phyloP scores from a whole-genome alignment of 2,329 filamentous ascomycete genomes.

The Colletotrichum tamarilloi region DNA sequence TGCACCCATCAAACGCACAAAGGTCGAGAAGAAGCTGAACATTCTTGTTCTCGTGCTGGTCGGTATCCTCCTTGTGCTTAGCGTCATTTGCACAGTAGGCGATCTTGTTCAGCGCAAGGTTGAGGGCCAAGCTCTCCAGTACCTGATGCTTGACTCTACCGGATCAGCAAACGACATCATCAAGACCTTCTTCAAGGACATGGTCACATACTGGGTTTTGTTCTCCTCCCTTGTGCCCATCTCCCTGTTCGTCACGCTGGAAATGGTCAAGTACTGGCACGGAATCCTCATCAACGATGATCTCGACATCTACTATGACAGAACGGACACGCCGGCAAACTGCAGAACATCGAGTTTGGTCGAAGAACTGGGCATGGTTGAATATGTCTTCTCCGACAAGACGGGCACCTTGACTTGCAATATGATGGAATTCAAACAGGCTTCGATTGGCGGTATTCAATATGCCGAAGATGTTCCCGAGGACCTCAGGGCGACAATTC shows the following conservation, averaged over 20 bases:
- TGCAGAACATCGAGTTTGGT: slow-evolving; percentile 97
- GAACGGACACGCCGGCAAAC: slow-evolving; percentile 93
- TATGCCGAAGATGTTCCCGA: slow-evolving; percentile 94
- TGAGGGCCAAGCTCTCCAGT: slow-evolving; percentile 71
- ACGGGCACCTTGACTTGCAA: slow-evolving; percentile 98
- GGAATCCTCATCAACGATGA: slow-evolving; percentile 98
- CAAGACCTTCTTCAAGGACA: slow-evolving; percentile 88
- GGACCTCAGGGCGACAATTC: slow-evolving; percentile 82
- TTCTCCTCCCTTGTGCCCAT: slow-evolving; percentile 98
- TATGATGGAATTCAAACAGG: slow-evolving; percentile 98
- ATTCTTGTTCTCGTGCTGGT: slow-evolving; percentile 92
- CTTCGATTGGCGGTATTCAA: slow-evolving; percentile 91
- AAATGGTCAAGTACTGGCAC: slow-evolving; percentile 98
- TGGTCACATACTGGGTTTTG: slow-evolving; percentile 98
- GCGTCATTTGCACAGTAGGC: slow-evolving; percentile 89
- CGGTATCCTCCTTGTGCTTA: slow-evolving; percentile 83
- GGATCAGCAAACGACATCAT: slow-evolving; percentile 67
- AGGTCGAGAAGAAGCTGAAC: slow-evolving; percentile 94
- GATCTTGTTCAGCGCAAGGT: slow-evolving; percentile 84
- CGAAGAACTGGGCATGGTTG: slow-evolving; percentile 96
- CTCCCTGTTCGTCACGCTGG: slow-evolving; percentile 96
- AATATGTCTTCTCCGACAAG: slow-evolving; percentile 99
- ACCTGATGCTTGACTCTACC: slow-evolving; percentile 75
- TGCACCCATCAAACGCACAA: slow-evolving; percentile 96
- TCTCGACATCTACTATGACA: slow-evolving; percentile 96